Conservation (phyloP, 148 eudicot species). For the Rhododendron simsii region DNA sequence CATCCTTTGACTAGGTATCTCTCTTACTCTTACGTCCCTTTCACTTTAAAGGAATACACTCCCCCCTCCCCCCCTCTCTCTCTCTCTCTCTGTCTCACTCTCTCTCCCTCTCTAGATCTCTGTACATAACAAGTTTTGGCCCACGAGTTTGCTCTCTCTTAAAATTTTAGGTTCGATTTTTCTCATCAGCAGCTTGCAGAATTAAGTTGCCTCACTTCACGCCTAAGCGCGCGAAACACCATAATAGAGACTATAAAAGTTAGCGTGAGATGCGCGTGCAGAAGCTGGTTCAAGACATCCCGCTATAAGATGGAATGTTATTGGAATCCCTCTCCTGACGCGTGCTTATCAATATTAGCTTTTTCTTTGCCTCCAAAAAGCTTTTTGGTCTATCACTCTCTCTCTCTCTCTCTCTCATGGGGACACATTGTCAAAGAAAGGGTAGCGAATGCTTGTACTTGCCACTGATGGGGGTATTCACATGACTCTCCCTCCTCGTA, state of each 20-base stretch:
- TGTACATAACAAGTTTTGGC: neutral
- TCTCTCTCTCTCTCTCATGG: neutral
- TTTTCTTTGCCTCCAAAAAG: neutral
- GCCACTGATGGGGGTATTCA: constrained; percentile 15
- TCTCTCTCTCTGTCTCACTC: neutral
- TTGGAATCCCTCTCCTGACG: constrained; percentile 7
- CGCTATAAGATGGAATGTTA: neutral
- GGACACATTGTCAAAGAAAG: neutral
- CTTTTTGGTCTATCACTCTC: neutral
- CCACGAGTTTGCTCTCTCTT: neutral
- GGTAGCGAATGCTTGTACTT: constrained; percentile 15
- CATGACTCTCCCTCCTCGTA: constrained; percentile 9
- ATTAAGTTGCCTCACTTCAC: neutral
- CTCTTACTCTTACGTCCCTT: neutral
- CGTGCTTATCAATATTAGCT: constrained; percentile 13
- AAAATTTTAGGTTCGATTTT: neutral
- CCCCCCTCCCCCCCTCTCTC: neutral
- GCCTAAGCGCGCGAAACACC: neutral
- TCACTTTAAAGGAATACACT: neutral
- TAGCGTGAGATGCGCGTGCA: too few relatives aligned
- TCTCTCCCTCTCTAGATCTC: neutral
- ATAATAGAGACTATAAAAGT: too few relatives aligned
- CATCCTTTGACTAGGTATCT: neutral
- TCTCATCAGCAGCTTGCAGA: neutral
- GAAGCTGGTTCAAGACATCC: neutral